These are phyloP conservation scores for Cicer pinnatifidum DNA, from an alignment of 306 rosid genomes.

Conservation along the genomic window DNA sequence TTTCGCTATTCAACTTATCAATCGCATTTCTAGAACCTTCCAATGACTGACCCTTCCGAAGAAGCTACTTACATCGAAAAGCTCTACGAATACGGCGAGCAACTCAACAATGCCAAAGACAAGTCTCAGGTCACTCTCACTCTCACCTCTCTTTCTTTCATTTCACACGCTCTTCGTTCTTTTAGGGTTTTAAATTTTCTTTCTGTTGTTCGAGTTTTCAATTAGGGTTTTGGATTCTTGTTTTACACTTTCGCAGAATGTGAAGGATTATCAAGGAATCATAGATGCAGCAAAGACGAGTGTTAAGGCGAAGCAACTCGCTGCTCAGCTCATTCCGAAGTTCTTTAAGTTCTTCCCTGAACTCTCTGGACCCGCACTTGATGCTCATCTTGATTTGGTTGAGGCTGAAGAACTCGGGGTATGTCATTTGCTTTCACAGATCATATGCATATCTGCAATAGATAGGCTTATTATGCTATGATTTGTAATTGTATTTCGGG, in stretches of 20 bases:
- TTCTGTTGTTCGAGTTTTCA: not conserved
- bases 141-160: not conserved
- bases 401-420: slow-evolving; percentile 98
- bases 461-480: not conserved
- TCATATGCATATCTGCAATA: not conserved
- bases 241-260: slow-evolving; percentile 53
- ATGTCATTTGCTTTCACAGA: slow-evolving; percentile 39
- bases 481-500: not conserved
- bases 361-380: slow-evolving; percentile 76
- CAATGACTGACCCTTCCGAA: slow-evolving; percentile 73
- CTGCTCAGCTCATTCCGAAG: slow-evolving; percentile 95
- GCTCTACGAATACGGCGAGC: slow-evolving; percentile 92
- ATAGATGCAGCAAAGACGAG: slow-evolving; percentile 85
- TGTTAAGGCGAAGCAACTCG: slow-evolving; percentile 89
- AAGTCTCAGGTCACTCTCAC: slow-evolving; percentile 73
- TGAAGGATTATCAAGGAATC: slow-evolving; percentile 80
- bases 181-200: slow-evolving; percentile 44
- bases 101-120: slow-evolving; percentile 84
- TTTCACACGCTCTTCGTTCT: not conserved
- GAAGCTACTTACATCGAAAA: slow-evolving; percentile 79
- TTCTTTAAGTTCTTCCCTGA: slow-evolving; percentile 89
- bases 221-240: slow-evolving; percentile 44
- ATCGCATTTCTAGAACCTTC: slow-evolving; percentile 40
- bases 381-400: slow-evolving; percentile 83
- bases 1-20: slow-evolving; percentile 42